Base-by-base conservation (phyloP, 306 rosid genomes). In the Arachis stenosperma region DNA sequence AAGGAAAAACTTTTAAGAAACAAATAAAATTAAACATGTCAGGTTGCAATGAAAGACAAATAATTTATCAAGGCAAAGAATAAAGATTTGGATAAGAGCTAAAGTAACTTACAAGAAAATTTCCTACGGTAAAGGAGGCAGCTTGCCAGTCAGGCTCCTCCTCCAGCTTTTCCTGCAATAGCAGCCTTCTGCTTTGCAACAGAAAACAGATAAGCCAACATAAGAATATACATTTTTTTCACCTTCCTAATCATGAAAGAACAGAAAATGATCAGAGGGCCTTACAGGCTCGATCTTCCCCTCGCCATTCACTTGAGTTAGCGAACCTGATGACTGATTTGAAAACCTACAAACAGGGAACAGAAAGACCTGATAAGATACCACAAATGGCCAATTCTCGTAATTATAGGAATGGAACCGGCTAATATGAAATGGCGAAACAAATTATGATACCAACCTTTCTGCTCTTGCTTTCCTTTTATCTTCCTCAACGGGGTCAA, bases 401-500 rank as follows among this genome's bases (percentile, higher is more conserved):
- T 17, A 55, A 15, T 52, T 52, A 52, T 52, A 8, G 8, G 2
- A 53, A 5, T 61, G 53, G 55, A 52, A 22, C 52, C 67, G 43
- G 8, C 6, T 15, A 7, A 7, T 30, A 70, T 27, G 11, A 29
- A 50, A 59, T 15, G 5, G 53, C 9, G n/a, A 58, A 67, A 58
- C 7, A 65, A 33, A 43, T 8, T 13, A 46, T 13, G 8, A 51
- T 30, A 50, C n/a, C 15, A 13, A 89, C 98, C 98, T 93, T 48
- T 82, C 70, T 46, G 93, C 92, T 67, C 99, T 89, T 48, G 88
- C 92, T 82, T 86, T 94, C 89, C 84, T 82, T 77, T 90, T 91
- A 73, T 81, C 96, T 64, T 91, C 99, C 78, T 94, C 99, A 17
- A 53, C 61, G 48, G 89, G 83, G 79, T 91, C 97, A 40, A 76